phyloP scores from a whole-genome alignment of 2,329 filamentous ascomycete genomes.

The Scorias spongiosa region DNA sequence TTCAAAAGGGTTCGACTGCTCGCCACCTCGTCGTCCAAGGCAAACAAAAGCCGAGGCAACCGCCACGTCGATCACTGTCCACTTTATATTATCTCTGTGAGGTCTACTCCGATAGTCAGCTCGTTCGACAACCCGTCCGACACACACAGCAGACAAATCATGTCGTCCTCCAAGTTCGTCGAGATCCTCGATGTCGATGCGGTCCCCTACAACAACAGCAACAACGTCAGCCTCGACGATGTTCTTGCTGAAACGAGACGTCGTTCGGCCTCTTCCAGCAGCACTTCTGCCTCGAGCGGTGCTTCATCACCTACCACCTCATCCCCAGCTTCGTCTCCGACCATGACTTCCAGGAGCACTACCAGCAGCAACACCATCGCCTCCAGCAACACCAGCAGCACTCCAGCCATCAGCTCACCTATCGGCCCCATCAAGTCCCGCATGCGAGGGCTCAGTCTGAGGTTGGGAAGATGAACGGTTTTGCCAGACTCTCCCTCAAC shows the following conservation, averaged over 20 bases:
- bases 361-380: neutral
- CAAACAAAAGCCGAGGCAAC: too few relatives aligned
- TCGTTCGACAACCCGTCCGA: too few relatives aligned
- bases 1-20: too few relatives aligned
- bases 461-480: neutral
- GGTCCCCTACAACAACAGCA: slow-evolving; percentile 15
- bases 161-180: slow-evolving; percentile 22
- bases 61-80: too few relatives aligned
- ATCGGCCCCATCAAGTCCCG: neutral
- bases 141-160: too few relatives aligned
- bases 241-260: slow-evolving; percentile 18
- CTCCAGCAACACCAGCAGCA: neutral
- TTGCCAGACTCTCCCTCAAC: too few relatives aligned
- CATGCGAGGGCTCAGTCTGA: neutral
- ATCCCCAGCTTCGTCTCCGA: neutral
- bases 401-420: neutral
- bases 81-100: too few relatives aligned
- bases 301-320: neutral
- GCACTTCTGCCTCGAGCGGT: slow-evolving; percentile 5
- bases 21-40: too few relatives aligned
- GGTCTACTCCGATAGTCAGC: too few relatives aligned
- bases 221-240: slow-evolving; percentile 21
- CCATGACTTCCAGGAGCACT: neutral
- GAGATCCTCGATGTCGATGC: slow-evolving; percentile 19
- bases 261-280: slow-evolving; percentile 15